Conservation (phyloP, 2,329 filamentous ascomycete genomes). For the Botryotinia convoluta region DNA sequence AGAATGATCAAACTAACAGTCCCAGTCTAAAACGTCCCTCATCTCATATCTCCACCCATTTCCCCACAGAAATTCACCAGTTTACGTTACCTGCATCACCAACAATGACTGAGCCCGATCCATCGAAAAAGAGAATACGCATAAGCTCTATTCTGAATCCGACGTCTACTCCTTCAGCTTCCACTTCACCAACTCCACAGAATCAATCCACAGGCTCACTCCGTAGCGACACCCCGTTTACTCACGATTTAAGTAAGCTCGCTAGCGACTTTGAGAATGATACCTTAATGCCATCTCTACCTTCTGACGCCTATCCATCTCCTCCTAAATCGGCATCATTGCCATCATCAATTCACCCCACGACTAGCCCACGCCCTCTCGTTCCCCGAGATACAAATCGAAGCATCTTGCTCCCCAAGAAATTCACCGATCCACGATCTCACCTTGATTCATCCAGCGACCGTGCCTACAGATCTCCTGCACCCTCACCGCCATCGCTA, state of each 20-base stretch:
- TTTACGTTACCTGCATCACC: not conserved
- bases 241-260: not conserved
- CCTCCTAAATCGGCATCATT: not conserved
- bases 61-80: not conserved
- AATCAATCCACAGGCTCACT: not conserved
- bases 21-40: not conserved
- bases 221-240: not conserved
- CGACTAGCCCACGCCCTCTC: not conserved
- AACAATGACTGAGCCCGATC: too few relatives aligned
- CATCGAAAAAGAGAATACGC: not conserved
- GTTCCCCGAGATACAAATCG: not conserved
- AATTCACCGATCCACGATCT: not conserved
- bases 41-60: not conserved
- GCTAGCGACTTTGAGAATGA: not conserved
- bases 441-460: not conserved
- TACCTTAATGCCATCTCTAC: not conserved
- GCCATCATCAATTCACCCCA: not conserved
- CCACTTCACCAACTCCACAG: not conserved
- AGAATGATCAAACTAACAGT: too few relatives aligned
- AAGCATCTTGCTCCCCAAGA: not conserved
- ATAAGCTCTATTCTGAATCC: not conserved
- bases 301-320: not conserved
- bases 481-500: not conserved
- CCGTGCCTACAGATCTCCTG: not conserved
- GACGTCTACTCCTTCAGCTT: fast-evolving